Evolutionary conservation across 768 basidiomycete species (phyloP).

Genomic region (Brasilioporus rufonigricans): DNA sequence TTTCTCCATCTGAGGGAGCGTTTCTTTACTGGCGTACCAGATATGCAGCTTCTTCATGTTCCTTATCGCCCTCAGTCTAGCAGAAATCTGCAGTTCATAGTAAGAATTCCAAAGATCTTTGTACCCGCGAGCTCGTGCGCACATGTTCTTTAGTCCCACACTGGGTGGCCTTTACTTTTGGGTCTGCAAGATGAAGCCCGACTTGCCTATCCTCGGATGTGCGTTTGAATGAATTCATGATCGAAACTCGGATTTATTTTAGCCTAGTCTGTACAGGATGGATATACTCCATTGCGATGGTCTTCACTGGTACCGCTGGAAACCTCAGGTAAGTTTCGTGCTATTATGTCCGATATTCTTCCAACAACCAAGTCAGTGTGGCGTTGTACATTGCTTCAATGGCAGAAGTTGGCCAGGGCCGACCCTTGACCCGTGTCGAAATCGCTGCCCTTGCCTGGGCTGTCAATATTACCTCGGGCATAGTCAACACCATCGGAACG

Average conservation of each 20-base stretch:
- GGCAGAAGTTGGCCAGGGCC: slow-evolving; percentile 46
- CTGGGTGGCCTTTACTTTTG: slow-evolving; percentile 63
- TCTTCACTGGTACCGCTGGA: slow-evolving; percentile 57
- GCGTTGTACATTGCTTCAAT: slow-evolving; percentile 56
- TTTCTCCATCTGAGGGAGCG: background rate
- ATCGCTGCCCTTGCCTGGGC: slow-evolving; percentile 56
- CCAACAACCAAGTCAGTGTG: slow-evolving; percentile 31
- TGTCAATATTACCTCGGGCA: slow-evolving; percentile 52
- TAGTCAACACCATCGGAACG: slow-evolving; percentile 55
- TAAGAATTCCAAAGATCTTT: slow-evolving; percentile 18
- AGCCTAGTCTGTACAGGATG: slow-evolving; percentile 46
- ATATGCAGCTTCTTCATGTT: slow-evolving; percentile 61
- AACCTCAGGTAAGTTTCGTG: slow-evolving; percentile 43
- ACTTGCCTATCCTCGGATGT: slow-evolving; percentile 53
- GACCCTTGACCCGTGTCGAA: slow-evolving; percentile 45
- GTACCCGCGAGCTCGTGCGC: background rate
- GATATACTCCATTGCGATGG: slow-evolving; percentile 61
- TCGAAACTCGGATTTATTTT: background rate
- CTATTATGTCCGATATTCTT: background rate
- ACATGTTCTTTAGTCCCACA: slow-evolving; percentile 39
- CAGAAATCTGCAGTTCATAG: slow-evolving; percentile 60
- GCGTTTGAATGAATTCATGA: slow-evolving; percentile 17
- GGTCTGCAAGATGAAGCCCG: slow-evolving; percentile 61
- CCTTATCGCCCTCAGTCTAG: slow-evolving; percentile 52
- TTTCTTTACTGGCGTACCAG: slow-evolving; percentile 18